These are phyloP conservation scores for Coccomyxa subellipsoidea DNA, from an alignment of 163 green algal species.

Conservation along the genomic window DNA sequence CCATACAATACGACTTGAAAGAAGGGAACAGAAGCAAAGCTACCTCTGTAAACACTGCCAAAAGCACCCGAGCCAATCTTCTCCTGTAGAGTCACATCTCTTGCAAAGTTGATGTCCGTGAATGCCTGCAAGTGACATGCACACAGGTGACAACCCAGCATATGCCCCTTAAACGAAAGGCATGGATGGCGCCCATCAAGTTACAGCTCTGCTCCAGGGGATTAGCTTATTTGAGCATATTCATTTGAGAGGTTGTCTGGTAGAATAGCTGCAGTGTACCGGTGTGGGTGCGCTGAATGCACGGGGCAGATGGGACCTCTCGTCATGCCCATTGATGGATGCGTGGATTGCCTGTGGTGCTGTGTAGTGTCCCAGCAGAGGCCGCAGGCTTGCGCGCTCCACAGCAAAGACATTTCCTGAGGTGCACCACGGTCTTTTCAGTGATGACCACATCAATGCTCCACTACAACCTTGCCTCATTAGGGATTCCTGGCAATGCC, in stretches of 20 bases:
- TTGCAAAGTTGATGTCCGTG: conserved; percentile 44
- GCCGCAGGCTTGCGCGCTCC: not conserved
- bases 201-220: no score
- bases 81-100: conserved; percentile 57
- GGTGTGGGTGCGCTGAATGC: not conserved
- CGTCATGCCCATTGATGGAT: not conserved
- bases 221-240: no score
- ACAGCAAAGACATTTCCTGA: not conserved
- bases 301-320: not conserved
- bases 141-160: no score
- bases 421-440: not conserved
- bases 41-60: conserved; percentile 44
- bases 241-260: no score
- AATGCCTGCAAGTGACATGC: conserved; percentile 11
- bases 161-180: no score
- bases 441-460: no score
- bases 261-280: no score
- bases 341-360: not conserved
- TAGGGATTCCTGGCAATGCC: no score
- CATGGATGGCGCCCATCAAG: no score
- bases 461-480: no score
- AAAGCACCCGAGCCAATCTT: conserved; percentile 65
- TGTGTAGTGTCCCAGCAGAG: not conserved
- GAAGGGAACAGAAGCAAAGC: no score
- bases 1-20: no score